Conservation (phyloP, 2,329 filamentous ascomycete species). For the Chaetomiaceae sp. region DNA sequence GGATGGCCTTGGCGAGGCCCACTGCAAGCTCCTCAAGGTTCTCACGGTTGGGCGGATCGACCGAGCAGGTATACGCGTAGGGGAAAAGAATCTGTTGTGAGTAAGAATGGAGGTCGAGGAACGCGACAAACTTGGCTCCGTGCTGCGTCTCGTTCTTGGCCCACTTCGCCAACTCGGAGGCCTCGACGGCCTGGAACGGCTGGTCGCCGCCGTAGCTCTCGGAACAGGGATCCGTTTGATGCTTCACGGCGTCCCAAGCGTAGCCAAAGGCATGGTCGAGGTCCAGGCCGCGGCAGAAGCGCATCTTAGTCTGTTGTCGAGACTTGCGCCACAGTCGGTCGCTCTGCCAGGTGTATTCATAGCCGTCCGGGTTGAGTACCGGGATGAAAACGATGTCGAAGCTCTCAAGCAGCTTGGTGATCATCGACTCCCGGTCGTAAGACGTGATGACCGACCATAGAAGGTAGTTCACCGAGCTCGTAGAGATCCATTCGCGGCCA, state of each 20-base stretch:
- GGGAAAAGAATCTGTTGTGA: slow-evolving; percentile 93
- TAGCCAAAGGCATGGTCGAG: slow-evolving; percentile 82
- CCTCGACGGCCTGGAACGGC: slow-evolving; percentile 79
- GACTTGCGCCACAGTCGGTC: slow-evolving; percentile 96
- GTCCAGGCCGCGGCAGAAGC: slow-evolving; percentile 82
- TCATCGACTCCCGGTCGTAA: slow-evolving; percentile 64
- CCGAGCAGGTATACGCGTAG: slow-evolving; percentile 76
- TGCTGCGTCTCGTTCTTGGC: slow-evolving; percentile 68
- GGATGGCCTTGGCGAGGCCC: slow-evolving; percentile 83
- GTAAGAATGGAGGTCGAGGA: slow-evolving; percentile 89
- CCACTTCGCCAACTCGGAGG: slow-evolving; percentile 71
- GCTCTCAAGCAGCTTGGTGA: slow-evolving; percentile 71
- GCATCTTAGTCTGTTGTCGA: slow-evolving; percentile 71
- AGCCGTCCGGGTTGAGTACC: slow-evolving; percentile 86
- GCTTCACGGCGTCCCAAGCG: slow-evolving; percentile 67
- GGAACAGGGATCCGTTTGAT: slow-evolving; percentile 74
- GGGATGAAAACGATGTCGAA: slow-evolving; percentile 89
- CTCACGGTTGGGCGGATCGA: slow-evolving; percentile 76
- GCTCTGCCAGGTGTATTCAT: slow-evolving; percentile 85
- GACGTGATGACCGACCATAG: slow-evolving; percentile 82
- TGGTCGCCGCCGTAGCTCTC: slow-evolving; percentile 80
- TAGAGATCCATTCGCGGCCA: slow-evolving; percentile 93
- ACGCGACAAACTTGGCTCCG: slow-evolving; percentile 71
- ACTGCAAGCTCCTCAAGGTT: slow-evolving; percentile 86
- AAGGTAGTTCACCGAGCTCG: slow-evolving; percentile 82